phyloP scores from a whole-genome alignment of 1,284 basidiomycete species.

The Lentinula novae-zelandiae region DNA sequence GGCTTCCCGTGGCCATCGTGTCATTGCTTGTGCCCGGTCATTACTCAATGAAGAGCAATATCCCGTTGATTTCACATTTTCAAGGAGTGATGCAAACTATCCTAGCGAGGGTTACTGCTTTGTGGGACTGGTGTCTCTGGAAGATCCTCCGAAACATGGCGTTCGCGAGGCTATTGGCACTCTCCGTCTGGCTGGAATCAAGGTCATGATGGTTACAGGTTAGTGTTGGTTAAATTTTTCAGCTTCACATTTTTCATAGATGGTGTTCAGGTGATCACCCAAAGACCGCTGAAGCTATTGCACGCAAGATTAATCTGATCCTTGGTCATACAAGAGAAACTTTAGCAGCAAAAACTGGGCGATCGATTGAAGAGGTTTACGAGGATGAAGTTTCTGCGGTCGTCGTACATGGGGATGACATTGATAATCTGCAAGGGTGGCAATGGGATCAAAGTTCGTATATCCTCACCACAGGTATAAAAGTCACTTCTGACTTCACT shows the following conservation, averaged over 20 bases:
- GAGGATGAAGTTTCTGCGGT: constrained; percentile 65
- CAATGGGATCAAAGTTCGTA: constrained; percentile 64
- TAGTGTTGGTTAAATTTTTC: constrained; percentile 10
- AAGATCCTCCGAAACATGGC: constrained; percentile 69
- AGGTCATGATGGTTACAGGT: constrained; percentile 74
- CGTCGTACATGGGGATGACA: constrained; percentile 64
- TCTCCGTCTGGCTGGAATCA: constrained; percentile 63
- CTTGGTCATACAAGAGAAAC: constrained; percentile 62
- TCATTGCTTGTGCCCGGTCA: constrained; percentile 63
- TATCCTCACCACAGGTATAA: not conserved
- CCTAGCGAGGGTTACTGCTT: constrained; percentile 57
- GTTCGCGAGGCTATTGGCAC: constrained; percentile 69
- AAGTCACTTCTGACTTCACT: not conserved
- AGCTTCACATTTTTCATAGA: not conserved
- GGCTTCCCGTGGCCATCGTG: constrained; percentile 68
- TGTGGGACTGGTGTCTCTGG: constrained; percentile 60
- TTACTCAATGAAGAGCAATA: constrained; percentile 48
- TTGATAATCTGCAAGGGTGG: constrained; percentile 60
- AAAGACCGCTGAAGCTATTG: constrained; percentile 68
- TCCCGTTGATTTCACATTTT: constrained; percentile 44
- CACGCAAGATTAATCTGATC: constrained; percentile 64
- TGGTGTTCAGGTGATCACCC: constrained; percentile 33
- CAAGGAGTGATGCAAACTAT: constrained; percentile 50
- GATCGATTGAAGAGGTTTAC: constrained; percentile 54
- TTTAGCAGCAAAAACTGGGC: constrained; percentile 50